Evolutionary conservation across 805 yeast species (phyloP).

Genomic region (Kurtzmaniella cleridarum): DNA sequence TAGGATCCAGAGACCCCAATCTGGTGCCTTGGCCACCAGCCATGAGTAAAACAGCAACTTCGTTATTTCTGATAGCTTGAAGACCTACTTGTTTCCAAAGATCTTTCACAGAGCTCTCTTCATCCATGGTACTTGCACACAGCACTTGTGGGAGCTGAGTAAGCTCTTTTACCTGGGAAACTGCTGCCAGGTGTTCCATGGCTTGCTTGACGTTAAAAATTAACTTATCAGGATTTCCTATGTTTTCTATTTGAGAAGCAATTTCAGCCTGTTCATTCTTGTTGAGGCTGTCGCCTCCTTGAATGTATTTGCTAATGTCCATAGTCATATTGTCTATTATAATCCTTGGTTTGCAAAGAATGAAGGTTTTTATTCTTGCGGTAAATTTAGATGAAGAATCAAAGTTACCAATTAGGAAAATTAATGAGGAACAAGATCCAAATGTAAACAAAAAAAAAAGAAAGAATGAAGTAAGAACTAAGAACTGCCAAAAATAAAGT

Average conservation of each 20-base stretch:
- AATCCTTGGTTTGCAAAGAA: too few relatives aligned
- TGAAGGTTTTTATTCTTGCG: too few relatives aligned
- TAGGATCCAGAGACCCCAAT: constrained; percentile 83
- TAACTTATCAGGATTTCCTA: constrained; percentile 38
- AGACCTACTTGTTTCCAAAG: constrained; percentile 54
- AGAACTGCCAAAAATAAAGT: too few relatives aligned
- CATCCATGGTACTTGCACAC: constrained; percentile 47
- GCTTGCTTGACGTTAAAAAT: constrained; percentile 43
- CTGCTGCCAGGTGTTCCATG: constrained; percentile 29
- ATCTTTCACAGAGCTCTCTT: constrained; percentile 21
- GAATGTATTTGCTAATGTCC: background rate
- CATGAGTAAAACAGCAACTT: constrained; percentile 86
- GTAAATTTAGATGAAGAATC: too few relatives aligned
- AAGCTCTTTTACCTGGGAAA: constrained; percentile 18
- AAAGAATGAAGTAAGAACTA: too few relatives aligned
- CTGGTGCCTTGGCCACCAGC: constrained; percentile 99
- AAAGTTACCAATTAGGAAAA: too few relatives aligned
- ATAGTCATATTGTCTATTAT: too few relatives aligned
- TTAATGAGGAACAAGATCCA: too few relatives aligned
- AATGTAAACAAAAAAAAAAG: too few relatives aligned
- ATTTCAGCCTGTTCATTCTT: constrained; percentile 26
- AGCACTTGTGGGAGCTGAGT: constrained; percentile 45
- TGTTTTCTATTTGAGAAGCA: constrained; percentile 34
- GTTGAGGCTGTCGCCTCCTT: constrained; percentile 1
- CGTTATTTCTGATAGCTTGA: constrained; percentile 58